phyloP scores from a whole-genome alignment of 1,284 basidiomycete genomes.

The Sporisorium scitamineum region DNA sequence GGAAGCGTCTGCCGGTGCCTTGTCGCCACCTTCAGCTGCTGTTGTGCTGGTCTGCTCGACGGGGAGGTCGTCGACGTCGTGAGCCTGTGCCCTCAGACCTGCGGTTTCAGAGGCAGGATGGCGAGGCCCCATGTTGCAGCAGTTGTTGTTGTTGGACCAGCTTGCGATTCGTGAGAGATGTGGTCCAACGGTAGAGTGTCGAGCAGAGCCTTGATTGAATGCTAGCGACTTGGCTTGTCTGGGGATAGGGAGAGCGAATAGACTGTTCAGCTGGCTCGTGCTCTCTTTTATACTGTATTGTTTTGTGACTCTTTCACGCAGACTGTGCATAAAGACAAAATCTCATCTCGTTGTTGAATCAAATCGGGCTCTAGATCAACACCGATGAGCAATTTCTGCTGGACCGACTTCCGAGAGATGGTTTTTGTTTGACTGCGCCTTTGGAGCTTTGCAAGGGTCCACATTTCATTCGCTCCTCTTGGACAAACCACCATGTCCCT shows the following conservation, averaged over 20 bases:
- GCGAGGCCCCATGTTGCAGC: constrained; percentile 23
- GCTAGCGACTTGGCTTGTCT: background rate
- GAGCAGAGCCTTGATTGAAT: background rate
- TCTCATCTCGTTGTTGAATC: background rate
- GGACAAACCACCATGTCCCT: background rate
- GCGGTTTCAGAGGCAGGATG: constrained; percentile 49
- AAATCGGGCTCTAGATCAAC: background rate
- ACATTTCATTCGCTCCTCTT: too few species aligned
- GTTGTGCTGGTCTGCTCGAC: background rate
- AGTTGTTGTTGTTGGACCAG: constrained; percentile 3
- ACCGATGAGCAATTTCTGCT: too few species aligned
- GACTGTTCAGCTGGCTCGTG: constrained; percentile 17
- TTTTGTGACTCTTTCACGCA: constrained; percentile 13
- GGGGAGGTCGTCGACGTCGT: constrained; percentile 24
- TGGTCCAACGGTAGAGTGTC: background rate
- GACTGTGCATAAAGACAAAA: constrained; percentile 4
- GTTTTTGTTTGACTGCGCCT: background rate
- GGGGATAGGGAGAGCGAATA: too few species aligned
- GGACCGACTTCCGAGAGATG: constrained; percentile 23
- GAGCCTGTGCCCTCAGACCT: constrained; percentile 32
- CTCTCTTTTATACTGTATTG: too few species aligned
- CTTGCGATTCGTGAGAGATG: background rate
- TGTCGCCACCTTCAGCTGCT: constrained; percentile 1
- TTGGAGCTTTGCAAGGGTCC: too few species aligned
- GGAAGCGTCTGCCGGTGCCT: background rate